Evolutionary conservation across 345 rosid species (phyloP).

Genomic region (Citrus unshiu): DNA sequence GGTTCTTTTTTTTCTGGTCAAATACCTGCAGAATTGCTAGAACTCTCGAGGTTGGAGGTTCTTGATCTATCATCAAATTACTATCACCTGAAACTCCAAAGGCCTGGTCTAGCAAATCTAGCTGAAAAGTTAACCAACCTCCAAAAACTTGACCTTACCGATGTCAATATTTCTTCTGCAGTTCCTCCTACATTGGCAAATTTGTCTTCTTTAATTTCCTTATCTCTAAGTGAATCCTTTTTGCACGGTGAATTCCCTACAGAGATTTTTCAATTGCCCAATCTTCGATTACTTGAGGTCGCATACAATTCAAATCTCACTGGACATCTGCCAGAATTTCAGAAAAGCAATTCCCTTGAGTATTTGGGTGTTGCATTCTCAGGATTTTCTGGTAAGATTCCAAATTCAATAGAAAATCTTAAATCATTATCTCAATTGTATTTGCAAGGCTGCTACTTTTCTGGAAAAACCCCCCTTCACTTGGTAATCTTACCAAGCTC

Average conservation of each 20-base stretch:
- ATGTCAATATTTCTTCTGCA: background rate
- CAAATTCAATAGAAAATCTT: background rate
- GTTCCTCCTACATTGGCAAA: background rate
- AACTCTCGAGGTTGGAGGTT: background rate
- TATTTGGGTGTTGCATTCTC: background rate
- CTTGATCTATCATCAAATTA: slow-evolving; percentile 1
- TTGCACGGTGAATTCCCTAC: background rate
- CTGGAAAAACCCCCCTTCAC: too few species aligned
- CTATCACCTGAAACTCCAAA: background rate
- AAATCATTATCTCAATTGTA: background rate
- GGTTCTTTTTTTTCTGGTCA: background rate
- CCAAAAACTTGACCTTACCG: background rate
- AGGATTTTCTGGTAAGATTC: background rate
- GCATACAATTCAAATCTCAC: background rate
- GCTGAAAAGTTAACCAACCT: background rate
- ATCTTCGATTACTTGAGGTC: background rate
- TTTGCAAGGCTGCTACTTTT: too few species aligned
- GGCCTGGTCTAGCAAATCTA: background rate
- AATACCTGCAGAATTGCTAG: background rate
- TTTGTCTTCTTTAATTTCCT: background rate
- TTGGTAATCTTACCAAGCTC: too few species aligned
- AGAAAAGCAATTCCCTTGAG: background rate
- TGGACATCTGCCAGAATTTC: background rate
- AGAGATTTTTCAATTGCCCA: background rate
- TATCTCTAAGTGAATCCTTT: background rate